Percentiles rank a stretch among this genome's conserved stretches.
Evolutionary conservation across 2,329 filamentous ascomycete species (phyloP).

Genomic region (Stemphylium lycopersici): DNA sequence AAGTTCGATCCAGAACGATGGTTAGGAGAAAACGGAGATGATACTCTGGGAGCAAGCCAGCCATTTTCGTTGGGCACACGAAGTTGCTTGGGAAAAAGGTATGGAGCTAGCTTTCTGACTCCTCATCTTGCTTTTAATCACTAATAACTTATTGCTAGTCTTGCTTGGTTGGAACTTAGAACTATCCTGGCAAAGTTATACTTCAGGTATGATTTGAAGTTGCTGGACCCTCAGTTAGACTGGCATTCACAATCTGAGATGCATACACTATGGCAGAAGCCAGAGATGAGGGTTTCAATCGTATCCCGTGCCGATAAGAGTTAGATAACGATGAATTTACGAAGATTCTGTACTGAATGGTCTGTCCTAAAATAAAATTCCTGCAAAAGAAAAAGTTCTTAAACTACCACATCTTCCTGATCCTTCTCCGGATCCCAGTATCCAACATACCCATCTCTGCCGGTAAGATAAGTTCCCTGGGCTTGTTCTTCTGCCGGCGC

Average conservation of each 20-base stretch:
- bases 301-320: too few relatives aligned
- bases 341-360: too few relatives aligned
- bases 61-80: conserved; percentile 45
- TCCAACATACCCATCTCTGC: too few relatives aligned
- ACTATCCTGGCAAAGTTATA: not conserved
- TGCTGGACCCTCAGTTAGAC: not conserved
- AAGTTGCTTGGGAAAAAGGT: conserved; percentile 43
- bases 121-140: not conserved
- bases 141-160: not conserved
- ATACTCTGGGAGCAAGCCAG: conserved; percentile 26
- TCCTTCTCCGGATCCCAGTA: too few relatives aligned
- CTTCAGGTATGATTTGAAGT: not conserved
- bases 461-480: too few relatives aligned
- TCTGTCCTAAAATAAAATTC: too few relatives aligned
- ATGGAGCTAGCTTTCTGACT: not conserved
- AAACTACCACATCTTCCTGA: too few relatives aligned
- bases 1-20: conserved; percentile 46
- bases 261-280: not conserved
- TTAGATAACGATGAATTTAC: too few relatives aligned
- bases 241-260: not conserved
- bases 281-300: not conserved
- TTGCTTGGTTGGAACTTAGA: not conserved
- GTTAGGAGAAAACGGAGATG: conserved; percentile 33
- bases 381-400: too few relatives aligned
- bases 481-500: too few relatives aligned